These are phyloP conservation scores for Tolypocladium album DNA, from an alignment of 2,329 filamentous ascomycete species.

Conservation along the genomic window DNA sequence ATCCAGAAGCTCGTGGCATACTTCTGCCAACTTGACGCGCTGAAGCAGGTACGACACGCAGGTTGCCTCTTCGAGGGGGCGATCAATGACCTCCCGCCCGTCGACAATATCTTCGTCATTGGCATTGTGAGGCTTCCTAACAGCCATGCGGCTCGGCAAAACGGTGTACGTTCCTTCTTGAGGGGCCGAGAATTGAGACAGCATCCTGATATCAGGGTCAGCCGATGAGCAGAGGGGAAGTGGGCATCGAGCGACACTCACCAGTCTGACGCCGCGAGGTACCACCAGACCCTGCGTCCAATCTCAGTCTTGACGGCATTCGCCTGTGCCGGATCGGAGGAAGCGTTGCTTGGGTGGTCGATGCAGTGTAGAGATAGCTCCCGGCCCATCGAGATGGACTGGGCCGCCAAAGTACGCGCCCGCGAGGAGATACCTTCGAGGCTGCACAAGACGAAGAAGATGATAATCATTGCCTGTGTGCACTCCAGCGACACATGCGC, in stretches of 20 bases:
- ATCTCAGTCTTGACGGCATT: constrained; percentile 21
- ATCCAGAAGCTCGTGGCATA: constrained; percentile 24
- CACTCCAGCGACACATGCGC: constrained; percentile 19
- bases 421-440: constrained; percentile 23
- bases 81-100: constrained; percentile 14
- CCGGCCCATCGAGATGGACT: constrained; percentile 17
- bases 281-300: constrained; percentile 33
- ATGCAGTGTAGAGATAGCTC: constrained; percentile 27
- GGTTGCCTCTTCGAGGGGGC: constrained; percentile 20
- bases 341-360: constrained; percentile 18
- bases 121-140: constrained; percentile 26
- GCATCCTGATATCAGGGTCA: constrained; percentile 15
- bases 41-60: constrained; percentile 26
- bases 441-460: constrained; percentile 27
- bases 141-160: constrained; percentile 26
- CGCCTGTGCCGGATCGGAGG: constrained; percentile 10
- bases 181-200: constrained; percentile 22
- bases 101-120: constrained; percentile 25
- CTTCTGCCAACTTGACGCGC: constrained; percentile 24
- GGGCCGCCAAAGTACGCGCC: constrained; percentile 18
- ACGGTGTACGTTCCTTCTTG: constrained; percentile 24
- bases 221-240: background rate
- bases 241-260: constrained; percentile 6
- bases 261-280: constrained; percentile 29
- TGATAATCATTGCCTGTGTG: constrained; percentile 24